phyloP scores from a whole-genome alignment of 441 rosid species.

The California macrophylla region DNA sequence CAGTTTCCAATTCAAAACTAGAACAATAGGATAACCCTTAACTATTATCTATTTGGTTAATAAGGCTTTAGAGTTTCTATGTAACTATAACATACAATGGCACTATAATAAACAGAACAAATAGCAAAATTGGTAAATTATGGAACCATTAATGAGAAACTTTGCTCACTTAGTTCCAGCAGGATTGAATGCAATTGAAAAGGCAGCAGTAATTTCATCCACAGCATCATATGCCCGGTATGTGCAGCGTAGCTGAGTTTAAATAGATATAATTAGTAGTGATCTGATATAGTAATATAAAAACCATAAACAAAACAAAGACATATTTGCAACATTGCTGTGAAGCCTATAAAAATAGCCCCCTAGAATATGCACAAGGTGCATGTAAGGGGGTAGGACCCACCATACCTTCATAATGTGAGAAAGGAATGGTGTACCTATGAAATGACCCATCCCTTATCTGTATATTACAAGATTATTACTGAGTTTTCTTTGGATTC shows the following conservation, averaged over 20 bases:
- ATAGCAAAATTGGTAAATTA: not conserved
- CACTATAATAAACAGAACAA: not conserved
- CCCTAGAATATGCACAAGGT: not conserved
- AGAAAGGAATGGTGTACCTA: not conserved
- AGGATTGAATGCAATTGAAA: conserved; percentile 78
- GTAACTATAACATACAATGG: not conserved
- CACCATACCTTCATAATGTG: conserved; percentile 3
- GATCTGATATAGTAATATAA: conserved; percentile 11
- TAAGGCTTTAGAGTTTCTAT: too few relatives aligned
- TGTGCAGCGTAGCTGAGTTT: conserved; percentile 83
- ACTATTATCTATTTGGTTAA: not conserved
- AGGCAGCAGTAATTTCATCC: conserved; percentile 90
- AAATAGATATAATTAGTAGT: conserved; percentile 15
- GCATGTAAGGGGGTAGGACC: not conserved
- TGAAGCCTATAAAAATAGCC: conserved; percentile 3
- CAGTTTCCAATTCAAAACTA: not conserved
- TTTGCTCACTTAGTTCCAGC: conserved; percentile 69
- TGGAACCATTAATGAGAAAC: not conserved
- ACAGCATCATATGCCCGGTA: conserved; percentile 89
- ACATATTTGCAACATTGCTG: not conserved
- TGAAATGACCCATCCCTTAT: not conserved
- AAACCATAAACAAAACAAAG: conserved; percentile 12
- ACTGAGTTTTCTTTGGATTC: conserved; percentile 7
- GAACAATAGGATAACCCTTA: not conserved
- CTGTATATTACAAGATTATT: conserved; percentile 2